Evolutionary conservation across 2,329 filamentous ascomycete species (phyloP).

Genomic region (Coniochaeta sp.): DNA sequence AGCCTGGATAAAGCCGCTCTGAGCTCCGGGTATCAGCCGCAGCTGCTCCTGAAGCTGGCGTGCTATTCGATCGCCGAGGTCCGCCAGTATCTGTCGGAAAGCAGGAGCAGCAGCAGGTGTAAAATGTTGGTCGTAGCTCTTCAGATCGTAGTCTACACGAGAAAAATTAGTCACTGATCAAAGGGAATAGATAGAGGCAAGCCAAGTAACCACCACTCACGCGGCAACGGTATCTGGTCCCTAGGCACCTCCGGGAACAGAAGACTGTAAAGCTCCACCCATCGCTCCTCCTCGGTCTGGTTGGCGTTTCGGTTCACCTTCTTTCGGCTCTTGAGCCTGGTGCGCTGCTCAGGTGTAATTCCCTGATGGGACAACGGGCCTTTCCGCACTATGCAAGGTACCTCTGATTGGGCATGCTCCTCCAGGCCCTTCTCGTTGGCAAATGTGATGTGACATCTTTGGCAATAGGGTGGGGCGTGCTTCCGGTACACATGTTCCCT

Average conservation of each 20-base stretch:
- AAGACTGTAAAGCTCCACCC: background rate
- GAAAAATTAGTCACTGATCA: background rate
- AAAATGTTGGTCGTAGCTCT: background rate
- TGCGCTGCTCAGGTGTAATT: background rate
- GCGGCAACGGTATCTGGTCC: background rate
- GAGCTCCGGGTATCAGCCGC: background rate
- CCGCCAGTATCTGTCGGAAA: background rate
- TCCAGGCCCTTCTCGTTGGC: background rate
- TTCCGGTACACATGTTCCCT: conserved; percentile 3
- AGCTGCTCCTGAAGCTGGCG: background rate
- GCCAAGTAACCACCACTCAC: background rate
- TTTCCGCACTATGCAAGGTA: background rate
- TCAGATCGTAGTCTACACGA: background rate
- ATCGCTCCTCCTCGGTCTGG: background rate
- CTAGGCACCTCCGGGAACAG: background rate
- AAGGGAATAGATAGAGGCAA: background rate
- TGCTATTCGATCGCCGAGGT: background rate
- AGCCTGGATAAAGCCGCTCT: background rate
- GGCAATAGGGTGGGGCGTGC: background rate
- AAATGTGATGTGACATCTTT: conserved; percentile 1
- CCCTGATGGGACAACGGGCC: background rate
- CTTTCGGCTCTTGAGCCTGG: background rate
- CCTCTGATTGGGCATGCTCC: background rate
- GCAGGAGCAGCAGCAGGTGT: background rate
- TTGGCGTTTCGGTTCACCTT: background rate